Evolutionary conservation across 805 yeast genomes (phyloP).

Genomic region (Kodamaea leandrae): DNA sequence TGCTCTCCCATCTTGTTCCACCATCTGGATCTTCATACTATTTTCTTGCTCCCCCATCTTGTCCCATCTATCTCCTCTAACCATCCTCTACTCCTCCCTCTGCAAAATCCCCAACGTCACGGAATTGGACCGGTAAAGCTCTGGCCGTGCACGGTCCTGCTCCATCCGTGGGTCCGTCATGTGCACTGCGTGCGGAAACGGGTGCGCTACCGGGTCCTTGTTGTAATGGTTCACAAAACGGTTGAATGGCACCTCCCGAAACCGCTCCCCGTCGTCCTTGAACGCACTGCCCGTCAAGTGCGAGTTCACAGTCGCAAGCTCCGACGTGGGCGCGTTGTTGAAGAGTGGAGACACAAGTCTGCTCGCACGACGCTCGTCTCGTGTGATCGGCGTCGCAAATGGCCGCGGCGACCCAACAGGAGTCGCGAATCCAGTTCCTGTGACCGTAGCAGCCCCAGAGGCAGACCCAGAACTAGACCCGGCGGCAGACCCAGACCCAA

Average conservation of each 20-base stretch:
- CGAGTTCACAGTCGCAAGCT: constrained; percentile 22
- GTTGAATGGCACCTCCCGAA: too few relatives aligned
- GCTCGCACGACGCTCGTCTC: background rate
- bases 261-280: constrained; percentile 13
- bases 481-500: too few relatives aligned
- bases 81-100: constrained; percentile 11
- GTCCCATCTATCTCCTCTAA: too few relatives aligned
- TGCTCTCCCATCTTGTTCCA: too few relatives aligned
- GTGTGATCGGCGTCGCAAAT: background rate
- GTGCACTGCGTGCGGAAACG: constrained; percentile 42
- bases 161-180: constrained; percentile 27
- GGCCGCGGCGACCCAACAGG: too few relatives aligned
- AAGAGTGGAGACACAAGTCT: constrained; percentile 34
- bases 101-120: constrained; percentile 41
- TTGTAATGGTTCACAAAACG: constrained; percentile 50
- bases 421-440: too few relatives aligned
- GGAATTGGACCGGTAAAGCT: constrained; percentile 37
- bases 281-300: constrained; percentile 16
- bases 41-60: too few relatives aligned
- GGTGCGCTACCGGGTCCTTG: constrained; percentile 42
- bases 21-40: too few relatives aligned
- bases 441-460: too few relatives aligned
- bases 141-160: constrained; percentile 24
- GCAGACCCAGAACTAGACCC: too few relatives aligned
- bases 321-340: constrained; percentile 28